Evolutionary conservation across 2,329 filamentous ascomycete species (phyloP).

Genomic region (Corinectria fuckeliana): DNA sequence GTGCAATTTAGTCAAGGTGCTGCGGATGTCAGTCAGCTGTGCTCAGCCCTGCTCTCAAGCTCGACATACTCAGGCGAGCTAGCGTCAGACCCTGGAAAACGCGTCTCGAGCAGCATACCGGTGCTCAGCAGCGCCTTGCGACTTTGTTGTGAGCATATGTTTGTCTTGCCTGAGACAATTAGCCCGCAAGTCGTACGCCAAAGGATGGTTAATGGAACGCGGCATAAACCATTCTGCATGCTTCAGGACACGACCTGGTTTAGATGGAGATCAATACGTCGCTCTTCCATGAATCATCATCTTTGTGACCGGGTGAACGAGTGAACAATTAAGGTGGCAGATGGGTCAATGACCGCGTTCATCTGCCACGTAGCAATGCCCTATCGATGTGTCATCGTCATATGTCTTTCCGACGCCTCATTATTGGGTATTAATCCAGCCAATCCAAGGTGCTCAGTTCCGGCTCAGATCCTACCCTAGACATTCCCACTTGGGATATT

Average conservation of each 20-base stretch:
- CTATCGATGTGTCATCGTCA: neutral
- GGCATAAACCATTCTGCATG: neutral
- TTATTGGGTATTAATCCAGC: neutral
- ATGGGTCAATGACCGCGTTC: neutral
- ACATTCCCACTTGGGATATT: neutral
- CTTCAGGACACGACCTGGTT: too few relatives aligned
- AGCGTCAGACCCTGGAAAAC: neutral
- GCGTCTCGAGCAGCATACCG: neutral
- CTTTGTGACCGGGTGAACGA: neutral
- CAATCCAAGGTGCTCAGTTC: neutral
- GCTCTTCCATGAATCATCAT: neutral
- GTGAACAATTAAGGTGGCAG: neutral
- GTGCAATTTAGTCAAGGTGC: neutral
- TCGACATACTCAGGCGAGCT: slow-evolving; percentile 4
- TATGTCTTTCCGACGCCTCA: neutral
- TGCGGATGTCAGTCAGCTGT: neutral
- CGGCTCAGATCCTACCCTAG: neutral
- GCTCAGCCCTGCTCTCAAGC: neutral
- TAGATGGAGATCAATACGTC: too few relatives aligned
- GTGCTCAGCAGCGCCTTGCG: neutral
- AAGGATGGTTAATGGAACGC: neutral
- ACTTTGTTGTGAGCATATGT: neutral
- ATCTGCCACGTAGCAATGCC: neutral
- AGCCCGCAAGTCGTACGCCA: neutral
- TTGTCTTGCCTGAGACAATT: neutral